A percentile compares a stretch with the other conserved stretches of the same genome.
phyloP scores from a whole-genome alignment of 305 asterid genomes.

The Andrographis paniculata region DNA sequence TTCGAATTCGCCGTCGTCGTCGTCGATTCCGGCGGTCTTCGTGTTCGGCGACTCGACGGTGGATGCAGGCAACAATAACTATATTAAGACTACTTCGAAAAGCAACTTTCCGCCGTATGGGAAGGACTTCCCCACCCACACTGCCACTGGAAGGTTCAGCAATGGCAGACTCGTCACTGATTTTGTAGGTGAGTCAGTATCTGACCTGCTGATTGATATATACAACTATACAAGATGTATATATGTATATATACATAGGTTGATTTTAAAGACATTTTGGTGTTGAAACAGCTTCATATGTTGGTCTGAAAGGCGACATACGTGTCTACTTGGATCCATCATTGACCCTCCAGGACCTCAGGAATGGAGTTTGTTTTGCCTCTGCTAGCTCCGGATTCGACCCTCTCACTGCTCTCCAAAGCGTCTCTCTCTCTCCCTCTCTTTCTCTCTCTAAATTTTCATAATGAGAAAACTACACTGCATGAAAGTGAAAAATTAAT shows the following conservation, averaged over 20 bases:
- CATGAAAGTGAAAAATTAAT: too few species aligned
- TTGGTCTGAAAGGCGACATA: slow-evolving; percentile 41
- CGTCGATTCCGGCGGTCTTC: slow-evolving; percentile 29
- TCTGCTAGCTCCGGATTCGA: slow-evolving; percentile 63
- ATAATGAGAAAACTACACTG: neutral
- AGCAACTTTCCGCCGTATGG: slow-evolving; percentile 70
- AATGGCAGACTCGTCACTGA: slow-evolving; percentile 68
- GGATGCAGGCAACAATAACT: slow-evolving; percentile 72
- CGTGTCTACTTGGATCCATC: slow-evolving; percentile 70
- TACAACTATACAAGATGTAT: too few species aligned
- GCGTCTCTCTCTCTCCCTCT: slow-evolving; percentile 18
- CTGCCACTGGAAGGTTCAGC: slow-evolving; percentile 60
- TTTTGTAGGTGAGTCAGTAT: slow-evolving; percentile 40
- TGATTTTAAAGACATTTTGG: too few species aligned
- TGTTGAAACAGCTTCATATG: slow-evolving; percentile 36
- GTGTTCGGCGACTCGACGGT: slow-evolving; percentile 73
- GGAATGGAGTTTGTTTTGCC: slow-evolving; percentile 73
- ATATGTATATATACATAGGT: too few species aligned
- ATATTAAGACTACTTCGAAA: slow-evolving; percentile 20
- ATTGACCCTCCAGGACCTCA: slow-evolving; percentile 46
- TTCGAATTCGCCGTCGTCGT: neutral
- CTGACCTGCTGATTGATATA: too few species aligned
- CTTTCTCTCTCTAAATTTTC: neutral
- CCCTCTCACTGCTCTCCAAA: slow-evolving; percentile 43
- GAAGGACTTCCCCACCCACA: slow-evolving; percentile 31